These are phyloP conservation scores for Ceratocystis alfenasii DNA, from an alignment of 2,329 filamentous ascomycete genomes.

Conservation along the genomic window DNA sequence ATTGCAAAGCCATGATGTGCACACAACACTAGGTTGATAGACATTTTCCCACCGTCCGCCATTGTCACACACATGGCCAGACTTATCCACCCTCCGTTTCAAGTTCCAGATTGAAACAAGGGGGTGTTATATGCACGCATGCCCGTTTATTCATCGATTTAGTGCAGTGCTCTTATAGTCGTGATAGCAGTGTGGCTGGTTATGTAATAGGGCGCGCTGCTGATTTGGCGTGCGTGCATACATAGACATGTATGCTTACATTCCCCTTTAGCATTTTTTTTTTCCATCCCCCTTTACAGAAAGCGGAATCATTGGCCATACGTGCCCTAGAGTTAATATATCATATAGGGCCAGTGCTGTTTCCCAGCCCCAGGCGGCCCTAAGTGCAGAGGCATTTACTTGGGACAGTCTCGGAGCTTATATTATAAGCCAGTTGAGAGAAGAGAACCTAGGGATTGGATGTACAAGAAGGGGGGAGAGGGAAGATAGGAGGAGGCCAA, in stretches of 20 bases:
- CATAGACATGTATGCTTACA: too few species aligned
- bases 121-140: neutral
- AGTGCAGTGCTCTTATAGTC: neutral
- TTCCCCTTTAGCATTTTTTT: too few species aligned
- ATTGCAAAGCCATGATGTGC: neutral
- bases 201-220: too few species aligned
- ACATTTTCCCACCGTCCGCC: neutral
- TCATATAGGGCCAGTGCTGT: neutral
- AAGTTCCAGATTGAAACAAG: conserved; percentile 3
- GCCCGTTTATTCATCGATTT: neutral
- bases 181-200: neutral
- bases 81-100: neutral
- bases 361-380: neutral
- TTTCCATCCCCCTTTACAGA: conserved; percentile 6
- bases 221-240: too few species aligned
- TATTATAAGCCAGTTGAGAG: neutral
- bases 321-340: neutral
- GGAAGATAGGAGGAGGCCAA: neutral
- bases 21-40: neutral
- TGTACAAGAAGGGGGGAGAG: neutral
- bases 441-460: neutral
- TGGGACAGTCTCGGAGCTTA: neutral
- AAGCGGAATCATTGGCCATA: neutral
- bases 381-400: neutral
- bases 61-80: conserved; percentile 2